Evolutionary conservation across 164 flowering plant genomes (phyloP).

Genomic region (Cinnamomum micranthum): DNA sequence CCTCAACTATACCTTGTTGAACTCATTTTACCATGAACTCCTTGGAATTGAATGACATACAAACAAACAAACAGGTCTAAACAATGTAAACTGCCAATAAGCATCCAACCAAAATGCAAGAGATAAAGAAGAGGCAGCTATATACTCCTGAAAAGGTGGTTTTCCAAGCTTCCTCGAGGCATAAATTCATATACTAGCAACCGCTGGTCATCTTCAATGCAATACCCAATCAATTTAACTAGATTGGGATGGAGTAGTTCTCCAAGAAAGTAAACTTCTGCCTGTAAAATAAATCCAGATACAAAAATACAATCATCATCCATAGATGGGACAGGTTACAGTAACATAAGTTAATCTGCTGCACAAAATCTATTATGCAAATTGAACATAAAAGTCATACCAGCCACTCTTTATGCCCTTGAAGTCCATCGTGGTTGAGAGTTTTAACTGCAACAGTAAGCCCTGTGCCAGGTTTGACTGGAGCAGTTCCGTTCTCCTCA

Average conservation of each 20-base stretch:
- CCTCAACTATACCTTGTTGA: no score
- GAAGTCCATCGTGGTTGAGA: slow-evolving; percentile 93
- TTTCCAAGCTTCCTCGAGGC: slow-evolving; percentile 98
- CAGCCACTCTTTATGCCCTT: slow-evolving; percentile 99
- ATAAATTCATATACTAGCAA: slow-evolving; percentile 88
- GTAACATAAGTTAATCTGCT: no score
- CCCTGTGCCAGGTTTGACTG: slow-evolving; percentile 93
- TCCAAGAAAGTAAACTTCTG: slow-evolving; percentile 93
- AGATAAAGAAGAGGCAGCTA: slow-evolving; percentile 7
- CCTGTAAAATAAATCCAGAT: slow-evolving; percentile 39
- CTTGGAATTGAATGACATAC: no score
- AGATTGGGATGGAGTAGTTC: slow-evolving; percentile 90
- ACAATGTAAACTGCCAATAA: not conserved
- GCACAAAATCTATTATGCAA: not conserved
- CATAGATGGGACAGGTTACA: not conserved
- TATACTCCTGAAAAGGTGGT: slow-evolving; percentile 92
- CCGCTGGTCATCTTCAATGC: slow-evolving; percentile 96
- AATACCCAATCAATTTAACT: slow-evolving; percentile 87
- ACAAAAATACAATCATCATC: not conserved
- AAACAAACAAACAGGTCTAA: no score
- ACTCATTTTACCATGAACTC: no score
- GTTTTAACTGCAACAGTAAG: slow-evolving; percentile 97
- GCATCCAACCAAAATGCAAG: not conserved
- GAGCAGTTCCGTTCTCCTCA: slow-evolving; percentile 95
- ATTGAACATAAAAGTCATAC: slow-evolving; percentile 27